Base-by-base conservation (phyloP, 345 rosid species). In the Boechera stricta region DNA sequence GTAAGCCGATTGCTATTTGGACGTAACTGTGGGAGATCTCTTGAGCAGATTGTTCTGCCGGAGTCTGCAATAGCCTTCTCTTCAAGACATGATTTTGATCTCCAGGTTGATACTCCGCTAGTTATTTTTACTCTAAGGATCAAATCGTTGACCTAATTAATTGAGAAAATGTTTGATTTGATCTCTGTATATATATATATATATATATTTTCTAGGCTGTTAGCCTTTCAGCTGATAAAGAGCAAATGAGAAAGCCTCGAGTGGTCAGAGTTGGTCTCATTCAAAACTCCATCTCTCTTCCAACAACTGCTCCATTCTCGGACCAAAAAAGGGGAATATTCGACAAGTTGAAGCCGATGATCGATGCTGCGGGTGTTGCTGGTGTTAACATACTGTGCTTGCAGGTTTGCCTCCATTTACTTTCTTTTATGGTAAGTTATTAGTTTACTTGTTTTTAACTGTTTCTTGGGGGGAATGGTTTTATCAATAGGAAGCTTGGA, bases 361-460 rank as follows among this genome's bases (percentile, higher is more conserved):
- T 95, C 68, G 97, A 91, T 29, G 83, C 93, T 62, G 99, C 98
- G 18, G 99, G 96, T 76, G 80, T 88, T 82, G 82, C 96, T 59
- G 96, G 94, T 72, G 99, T 92, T 63, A 92, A 95, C 85, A 84
- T 95, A 81, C 76, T 95, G 48, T 95, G 98, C 79, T 85, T 95
- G 73, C 98, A 95, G 84, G 98, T 90, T 71, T 21, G 32, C 26
- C 54, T 47, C 10, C 6, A 0, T 78, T 63, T 56, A 8, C 48
- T 64, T 41, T 44, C 31, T 71, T 38, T 7, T 58, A 58, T 67
- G 35, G n/a, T 42, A 31, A 24, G 51, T 51, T 45, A 6, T 42
- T 5, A 18, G 53, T 59, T 49, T 31, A 44, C 35, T 4, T 54
- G 42, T 39, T 7, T 13, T 16, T 68, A 35, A 60, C 47, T 36